These are phyloP conservation scores for Colletotrichum godetiae DNA, from an alignment of 2,329 filamentous ascomycete species.

Conservation along the genomic window DNA sequence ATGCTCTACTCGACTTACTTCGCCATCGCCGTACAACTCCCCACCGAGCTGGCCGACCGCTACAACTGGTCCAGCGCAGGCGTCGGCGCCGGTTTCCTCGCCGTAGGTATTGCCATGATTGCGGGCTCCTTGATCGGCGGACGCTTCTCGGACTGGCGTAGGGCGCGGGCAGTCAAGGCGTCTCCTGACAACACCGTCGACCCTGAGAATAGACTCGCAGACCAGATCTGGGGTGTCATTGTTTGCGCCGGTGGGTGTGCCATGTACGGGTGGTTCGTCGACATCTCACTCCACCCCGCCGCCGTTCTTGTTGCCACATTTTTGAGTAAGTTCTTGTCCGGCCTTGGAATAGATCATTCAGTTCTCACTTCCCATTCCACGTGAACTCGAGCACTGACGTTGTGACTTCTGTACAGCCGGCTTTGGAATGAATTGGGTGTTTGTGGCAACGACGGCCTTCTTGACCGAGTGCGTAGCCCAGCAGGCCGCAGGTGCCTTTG, in stretches of 20 bases:
- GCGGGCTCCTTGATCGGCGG: slow-evolving; percentile 51
- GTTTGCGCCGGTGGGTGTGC: slow-evolving; percentile 49
- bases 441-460: slow-evolving; percentile 54
- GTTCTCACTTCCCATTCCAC: neutral
- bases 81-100: slow-evolving; percentile 50
- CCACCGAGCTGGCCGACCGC: slow-evolving; percentile 42
- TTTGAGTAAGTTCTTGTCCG: slow-evolving; percentile 39
- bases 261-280: slow-evolving; percentile 55
- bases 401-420: slow-evolving; percentile 39
- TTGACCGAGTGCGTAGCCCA: slow-evolving; percentile 52
- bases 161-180: slow-evolving; percentile 37
- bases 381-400: neutral
- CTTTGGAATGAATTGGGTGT: slow-evolving; percentile 53
- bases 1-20: slow-evolving; percentile 48
- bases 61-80: slow-evolving; percentile 49
- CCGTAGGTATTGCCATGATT: slow-evolving; percentile 37
- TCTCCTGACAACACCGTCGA: slow-evolving; percentile 38
- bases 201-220: slow-evolving; percentile 51
- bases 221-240: slow-evolving; percentile 53
- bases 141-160: slow-evolving; percentile 50
- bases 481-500: slow-evolving; percentile 53
- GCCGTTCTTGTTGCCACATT: slow-evolving; percentile 44
- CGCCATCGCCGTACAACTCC: slow-evolving; percentile 44
- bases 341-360: accelerated
- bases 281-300: slow-evolving; percentile 42